Base-by-base conservation (phyloP, 2,329 filamentous ascomycete genomes). In the Pestalotiopsis sp. region DNA sequence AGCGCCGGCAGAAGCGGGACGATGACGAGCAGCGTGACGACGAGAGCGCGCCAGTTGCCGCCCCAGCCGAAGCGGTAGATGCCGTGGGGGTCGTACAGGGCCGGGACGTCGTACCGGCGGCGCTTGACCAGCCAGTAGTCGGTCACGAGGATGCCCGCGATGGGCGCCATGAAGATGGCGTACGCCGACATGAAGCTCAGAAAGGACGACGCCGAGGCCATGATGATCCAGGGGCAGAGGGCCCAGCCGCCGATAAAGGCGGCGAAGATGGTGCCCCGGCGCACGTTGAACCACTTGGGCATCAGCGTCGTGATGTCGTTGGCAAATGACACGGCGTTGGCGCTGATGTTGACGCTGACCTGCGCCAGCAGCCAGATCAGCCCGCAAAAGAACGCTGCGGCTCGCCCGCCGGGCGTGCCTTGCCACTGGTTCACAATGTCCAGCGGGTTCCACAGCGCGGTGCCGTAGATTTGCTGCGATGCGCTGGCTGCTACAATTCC, bases 401-500 rank as follows among this genome's bases (percentile, higher is more conserved):
- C 77, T 0, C 78, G 73, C 0, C 75, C 75, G 12, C 76, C 76
- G 5, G 74, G 70, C 1, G 73, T 72, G 7, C 72, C 71, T 23
- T 76, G 75, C 79, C 78, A 86, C 17, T 81, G 80, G 9, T 74
- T 79, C 69, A 86, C 80, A 52, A 86, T 82, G 27, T 80, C 80
- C 11, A 84, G 81, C 76, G 84, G 85, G 68, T 84, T 83, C 84
- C 84, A 86, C 72, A 84, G 75, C 56, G 83, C 81, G 20, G 78
- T 75, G 36, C 84, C 84, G 77, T 82, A 85, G 14, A 85, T 72
- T 52, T 81, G 74, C 39, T 80, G 78, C 27, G 83, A 80, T 2
- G 84, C 84, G 38, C 81, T 82, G 3, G 83, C 84, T 11, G 84
- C 81, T 60, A 86, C 80, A 69, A 87, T 84, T 14, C 83, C 84